phyloP scores from a whole-genome alignment of 176 grass and related monocot genomes.

The Musa troglodytarum region DNA sequence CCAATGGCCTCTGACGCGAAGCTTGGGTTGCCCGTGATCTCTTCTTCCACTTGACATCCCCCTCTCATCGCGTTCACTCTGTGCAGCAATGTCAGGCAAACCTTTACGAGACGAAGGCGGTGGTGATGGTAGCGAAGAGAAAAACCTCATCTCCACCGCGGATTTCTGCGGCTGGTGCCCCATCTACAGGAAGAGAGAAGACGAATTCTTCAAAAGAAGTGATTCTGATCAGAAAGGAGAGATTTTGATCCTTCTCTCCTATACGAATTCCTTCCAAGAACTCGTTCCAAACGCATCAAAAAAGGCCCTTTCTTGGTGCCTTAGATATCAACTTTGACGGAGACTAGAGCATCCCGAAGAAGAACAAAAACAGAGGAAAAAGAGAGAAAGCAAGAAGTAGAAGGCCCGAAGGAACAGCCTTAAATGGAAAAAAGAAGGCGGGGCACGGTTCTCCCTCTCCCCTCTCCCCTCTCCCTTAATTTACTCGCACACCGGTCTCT shows the following conservation, averaged over 20 bases:
- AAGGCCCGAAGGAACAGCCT: too few species aligned
- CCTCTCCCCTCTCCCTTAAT: too few species aligned
- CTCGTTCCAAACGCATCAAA: too few species aligned
- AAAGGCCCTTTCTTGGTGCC: too few species aligned
- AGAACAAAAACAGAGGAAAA: too few species aligned
- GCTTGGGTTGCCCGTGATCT: background rate
- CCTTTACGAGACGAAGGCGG: background rate
- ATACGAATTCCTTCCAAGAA: too few species aligned
- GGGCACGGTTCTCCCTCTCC: too few species aligned
- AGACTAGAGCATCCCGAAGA: too few species aligned
- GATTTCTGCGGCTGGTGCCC: background rate
- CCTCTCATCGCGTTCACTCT: background rate
- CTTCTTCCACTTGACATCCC: background rate
- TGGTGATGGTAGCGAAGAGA: background rate
- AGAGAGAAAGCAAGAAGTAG: too few species aligned
- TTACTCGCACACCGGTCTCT: too few species aligned
- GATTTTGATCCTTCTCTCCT: background rate
- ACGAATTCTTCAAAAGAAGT: background rate
- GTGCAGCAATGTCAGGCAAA: background rate
- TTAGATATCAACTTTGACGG: too few species aligned
- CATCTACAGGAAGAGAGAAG: background rate
- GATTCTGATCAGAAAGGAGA: background rate
- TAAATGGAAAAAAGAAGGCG: too few species aligned
- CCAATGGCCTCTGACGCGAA: constrained; percentile 13
- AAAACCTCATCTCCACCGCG: background rate